Evolutionary conservation across 768 basidiomycete species (phyloP).

Genomic region (Calocera viscosa): DNA sequence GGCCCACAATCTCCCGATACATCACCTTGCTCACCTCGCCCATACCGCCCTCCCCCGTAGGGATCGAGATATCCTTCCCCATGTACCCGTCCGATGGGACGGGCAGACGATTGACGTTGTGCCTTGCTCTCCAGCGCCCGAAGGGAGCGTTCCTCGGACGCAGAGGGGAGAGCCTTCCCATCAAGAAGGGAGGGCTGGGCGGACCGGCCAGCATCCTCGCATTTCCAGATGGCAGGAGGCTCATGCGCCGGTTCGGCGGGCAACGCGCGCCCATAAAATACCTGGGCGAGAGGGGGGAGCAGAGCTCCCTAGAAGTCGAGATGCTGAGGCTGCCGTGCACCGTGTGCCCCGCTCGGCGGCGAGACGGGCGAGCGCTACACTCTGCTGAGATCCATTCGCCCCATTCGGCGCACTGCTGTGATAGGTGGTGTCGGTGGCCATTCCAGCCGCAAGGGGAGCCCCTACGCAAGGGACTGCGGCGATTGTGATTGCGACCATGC

Average conservation of each 20-base stretch:
- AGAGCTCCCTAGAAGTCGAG: not conserved
- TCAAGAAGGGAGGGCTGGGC: not conserved
- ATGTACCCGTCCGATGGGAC: too few species aligned
- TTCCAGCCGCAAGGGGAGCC: conserved; percentile 31
- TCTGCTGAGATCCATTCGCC: not conserved
- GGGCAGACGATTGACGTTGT: too few species aligned
- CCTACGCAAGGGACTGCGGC: conserved; percentile 85
- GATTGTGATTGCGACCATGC: conserved; percentile 88
- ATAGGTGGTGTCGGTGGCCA: conserved; percentile 25
- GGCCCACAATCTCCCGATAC: too few species aligned
- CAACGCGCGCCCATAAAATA: conserved; percentile 13
- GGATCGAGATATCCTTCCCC: too few species aligned
- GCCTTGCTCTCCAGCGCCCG: conserved; percentile 83
- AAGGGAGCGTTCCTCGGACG: conserved; percentile 53
- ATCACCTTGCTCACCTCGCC: too few species aligned
- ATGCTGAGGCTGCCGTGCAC: not conserved
- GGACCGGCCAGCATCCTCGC: not conserved
- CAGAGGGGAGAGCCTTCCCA: conserved; percentile 4
- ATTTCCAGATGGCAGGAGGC: conserved; percentile 8
- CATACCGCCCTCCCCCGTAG: too few species aligned
- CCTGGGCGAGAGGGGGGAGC: not conserved
- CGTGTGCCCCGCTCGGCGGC: conserved; percentile 37
- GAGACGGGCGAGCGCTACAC: conserved; percentile 55
- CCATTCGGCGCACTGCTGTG: conserved; percentile 8
- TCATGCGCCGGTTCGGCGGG: conserved; percentile 14